Evolutionary conservation across 1,139 yeast genomes (phyloP), one percentile per base, ranked within the genome.

Genomic region (Hanseniaspora uvarum): DNA sequence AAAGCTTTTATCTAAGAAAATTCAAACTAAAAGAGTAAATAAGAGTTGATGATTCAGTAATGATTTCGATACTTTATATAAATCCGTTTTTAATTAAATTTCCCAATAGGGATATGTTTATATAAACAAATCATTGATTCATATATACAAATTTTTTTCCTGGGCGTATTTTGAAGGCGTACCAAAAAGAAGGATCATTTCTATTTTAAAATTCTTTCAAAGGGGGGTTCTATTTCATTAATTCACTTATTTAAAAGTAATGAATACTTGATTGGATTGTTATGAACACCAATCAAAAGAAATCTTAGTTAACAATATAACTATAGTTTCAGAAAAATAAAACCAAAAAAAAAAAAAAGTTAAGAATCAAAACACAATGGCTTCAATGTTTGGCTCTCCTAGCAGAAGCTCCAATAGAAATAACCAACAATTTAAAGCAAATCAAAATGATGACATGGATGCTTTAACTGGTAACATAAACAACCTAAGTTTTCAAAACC

Each of bases 401-500:
- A 28, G 33, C 8, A 53, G 44, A 43, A 31, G 48, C 10, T 16
- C 40, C 19, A 49, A 43, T 23, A 49, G 39, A 41, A 50, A 44
- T 26, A 43, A 31, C 6, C 47, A 49, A 21, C 40, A 49, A 28
- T 16, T 23, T 12, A 28, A 6, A n/a, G 5, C 8, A 19, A 44
- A 45, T 4, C 24, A 12, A 24, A 16, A 30, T 6, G 56, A 54
- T 38, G 67, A 65, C 36, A 61, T 67, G 23, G 70, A 65, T 30
- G 63, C 63, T 16, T 55, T 67, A 31, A 62, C 69, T 19, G 68
- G 68, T 11, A 65, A 65, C 58, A 65, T 67, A 54, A 63, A 64
- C 46, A 64, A 64, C 43, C 52, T 67, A 43, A 63, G 65, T 46
- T 65, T 66, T 44, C 56, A 59, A 58, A 31, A 58, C 53, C 46